These are phyloP conservation scores for Arabidopsis arenosa DNA, from an alignment of 345 rosid species.

Conservation along the genomic window DNA sequence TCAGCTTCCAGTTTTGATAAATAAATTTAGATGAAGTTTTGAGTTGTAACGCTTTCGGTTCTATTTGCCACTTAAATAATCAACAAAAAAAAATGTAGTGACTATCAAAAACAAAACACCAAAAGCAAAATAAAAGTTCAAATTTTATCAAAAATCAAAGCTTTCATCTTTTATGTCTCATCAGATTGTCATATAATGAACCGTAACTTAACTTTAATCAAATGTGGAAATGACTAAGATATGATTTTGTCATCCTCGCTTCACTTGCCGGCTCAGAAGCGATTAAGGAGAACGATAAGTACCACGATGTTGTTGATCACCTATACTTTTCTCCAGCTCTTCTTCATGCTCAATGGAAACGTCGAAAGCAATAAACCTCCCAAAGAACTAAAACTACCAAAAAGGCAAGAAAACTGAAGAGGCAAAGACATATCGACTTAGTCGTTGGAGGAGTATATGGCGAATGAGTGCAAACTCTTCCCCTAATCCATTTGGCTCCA, in stretches of 20 bases:
- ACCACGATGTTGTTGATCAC: constrained; percentile 76
- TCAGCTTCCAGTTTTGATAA: too few relatives aligned
- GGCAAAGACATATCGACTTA: too few relatives aligned
- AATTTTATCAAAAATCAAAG: constrained; percentile 16
- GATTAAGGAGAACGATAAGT: constrained; percentile 70
- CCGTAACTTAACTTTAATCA: constrained; percentile 36
- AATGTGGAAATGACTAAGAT: constrained; percentile 68
- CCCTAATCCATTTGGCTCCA: constrained; percentile 29
- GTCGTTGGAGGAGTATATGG: too few relatives aligned
- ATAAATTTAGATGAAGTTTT: too few relatives aligned
- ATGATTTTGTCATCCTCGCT: constrained; percentile 85
- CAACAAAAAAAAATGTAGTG: constrained; percentile 20
- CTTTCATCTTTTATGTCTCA: not conserved
- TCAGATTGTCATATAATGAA: not conserved
- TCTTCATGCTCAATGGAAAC: constrained; percentile 59
- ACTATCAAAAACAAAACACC: constrained; percentile 14
- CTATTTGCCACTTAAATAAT: not conserved
- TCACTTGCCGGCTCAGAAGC: constrained; percentile 76
- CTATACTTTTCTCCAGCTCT: constrained; percentile 96
- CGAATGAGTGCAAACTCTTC: too few relatives aligned
- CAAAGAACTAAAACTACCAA: too few relatives aligned
- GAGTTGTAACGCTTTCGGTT: not conserved
- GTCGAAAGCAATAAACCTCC: too few relatives aligned
- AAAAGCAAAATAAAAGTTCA: constrained; percentile 11
- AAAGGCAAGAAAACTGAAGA: too few relatives aligned